phyloP scores from a whole-genome alignment of 768 basidiomycete genomes.

The Boletus barrowsii region DNA sequence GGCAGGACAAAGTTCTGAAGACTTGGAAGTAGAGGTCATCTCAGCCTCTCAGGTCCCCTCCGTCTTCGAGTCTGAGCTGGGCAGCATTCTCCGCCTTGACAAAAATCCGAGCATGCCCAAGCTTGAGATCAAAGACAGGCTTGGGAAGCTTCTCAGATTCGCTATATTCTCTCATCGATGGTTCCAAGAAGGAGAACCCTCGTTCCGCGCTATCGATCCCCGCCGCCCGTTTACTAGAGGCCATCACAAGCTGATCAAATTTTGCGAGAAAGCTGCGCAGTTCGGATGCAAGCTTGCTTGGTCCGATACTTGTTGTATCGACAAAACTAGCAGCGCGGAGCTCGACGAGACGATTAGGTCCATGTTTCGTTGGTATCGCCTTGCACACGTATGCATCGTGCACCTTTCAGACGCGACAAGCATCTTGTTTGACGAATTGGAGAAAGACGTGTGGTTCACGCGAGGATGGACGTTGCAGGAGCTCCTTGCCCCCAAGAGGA shows the following conservation, averaged over 20 bases:
- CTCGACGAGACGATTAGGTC: constrained; percentile 18
- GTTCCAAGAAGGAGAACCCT: constrained; percentile 8
- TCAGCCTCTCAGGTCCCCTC: constrained; percentile 2
- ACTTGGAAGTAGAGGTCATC: constrained; percentile 5
- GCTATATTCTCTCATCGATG: constrained; percentile 19
- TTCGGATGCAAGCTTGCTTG: constrained; percentile 14
- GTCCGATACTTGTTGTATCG: constrained; percentile 16
- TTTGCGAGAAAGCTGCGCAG: constrained; percentile 7
- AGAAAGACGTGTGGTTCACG: constrained; percentile 11
- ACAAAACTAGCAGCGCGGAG: constrained; percentile 15
- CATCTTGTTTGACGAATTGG: neutral
- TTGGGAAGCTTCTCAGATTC: constrained; percentile 4
- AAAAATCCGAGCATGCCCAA: neutral
- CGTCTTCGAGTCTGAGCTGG: constrained; percentile 6
- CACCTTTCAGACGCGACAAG: constrained; percentile 7
- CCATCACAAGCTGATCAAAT: constrained; percentile 9
- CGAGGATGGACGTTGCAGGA: constrained; percentile 16
- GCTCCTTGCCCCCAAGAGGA: constrained; percentile 9
- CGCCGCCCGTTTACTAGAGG: constrained; percentile 6
- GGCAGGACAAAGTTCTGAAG: neutral
- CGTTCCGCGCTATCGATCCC: neutral
- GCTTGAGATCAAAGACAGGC: neutral
- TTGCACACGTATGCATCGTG: constrained; percentile 12
- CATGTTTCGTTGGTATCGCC: constrained; percentile 18
- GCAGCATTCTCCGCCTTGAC: constrained; percentile 1